These are phyloP conservation scores for Jacaranda mimosifolia DNA, from an alignment of 257 asterid species.

Conservation along the genomic window DNA sequence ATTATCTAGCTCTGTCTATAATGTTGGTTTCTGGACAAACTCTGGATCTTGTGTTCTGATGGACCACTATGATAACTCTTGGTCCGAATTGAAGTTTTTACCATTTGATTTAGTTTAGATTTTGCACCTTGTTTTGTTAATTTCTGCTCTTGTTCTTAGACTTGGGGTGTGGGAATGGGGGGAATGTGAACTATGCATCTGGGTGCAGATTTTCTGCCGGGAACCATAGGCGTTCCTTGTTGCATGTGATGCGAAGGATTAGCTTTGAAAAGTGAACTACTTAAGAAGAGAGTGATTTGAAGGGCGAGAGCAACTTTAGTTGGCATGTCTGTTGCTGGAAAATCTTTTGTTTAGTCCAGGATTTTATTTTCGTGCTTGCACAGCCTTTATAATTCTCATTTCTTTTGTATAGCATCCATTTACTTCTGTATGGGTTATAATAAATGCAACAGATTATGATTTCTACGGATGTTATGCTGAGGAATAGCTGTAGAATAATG, in stretches of 20 bases:
- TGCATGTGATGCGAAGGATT: too few species aligned
- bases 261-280: background rate
- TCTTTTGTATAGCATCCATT: too few species aligned
- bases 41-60: conserved; percentile 40
- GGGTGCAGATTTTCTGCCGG: background rate
- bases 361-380: too few species aligned
- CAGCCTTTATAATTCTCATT: too few species aligned
- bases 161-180: background rate
- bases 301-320: too few species aligned
- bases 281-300: too few species aligned
- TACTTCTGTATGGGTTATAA: too few species aligned
- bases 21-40: conserved; percentile 20
- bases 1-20: conserved; percentile 16
- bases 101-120: conserved; percentile 1
- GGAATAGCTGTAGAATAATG: background rate
- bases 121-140: background rate
- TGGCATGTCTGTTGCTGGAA: too few species aligned
- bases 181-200: background rate
- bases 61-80: conserved; percentile 1
- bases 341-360: too few species aligned
- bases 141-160: background rate
- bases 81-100: conserved; percentile 1
- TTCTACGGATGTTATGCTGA: too few species aligned
- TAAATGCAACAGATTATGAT: conserved; percentile 4
- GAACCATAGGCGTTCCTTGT: too few species aligned